Base-by-base conservation (phyloP, 2,329 filamentous ascomycete species). In the Pseudogymnoascus destructans region DNA sequence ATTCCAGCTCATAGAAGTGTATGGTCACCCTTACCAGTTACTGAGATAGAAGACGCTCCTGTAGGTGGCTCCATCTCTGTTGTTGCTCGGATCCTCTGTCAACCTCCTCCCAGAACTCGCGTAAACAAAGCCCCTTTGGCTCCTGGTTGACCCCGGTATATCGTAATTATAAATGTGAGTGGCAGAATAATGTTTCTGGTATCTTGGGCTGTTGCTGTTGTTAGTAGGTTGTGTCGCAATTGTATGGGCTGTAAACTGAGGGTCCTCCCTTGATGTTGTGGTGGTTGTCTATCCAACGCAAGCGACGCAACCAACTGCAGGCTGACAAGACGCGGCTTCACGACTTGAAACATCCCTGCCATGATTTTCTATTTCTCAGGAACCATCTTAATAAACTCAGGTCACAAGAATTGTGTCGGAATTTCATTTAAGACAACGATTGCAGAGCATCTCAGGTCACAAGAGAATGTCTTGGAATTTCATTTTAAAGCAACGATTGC, bases 11-110 rank as follows among this genome's bases (percentile, higher is more conserved):
- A 17, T 23, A 5, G 9, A 11, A 46, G 11, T 17, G 57, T 21
- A 13, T 25, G 2, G 8, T 17, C 2, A 4, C 11, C 17, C 63
- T 42, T 69, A 69, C 68, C 68, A 55, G 68, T 65, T 35, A 70
- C 69, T 25, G 68, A 70, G 25, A 70, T 70, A 10, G 69, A 70
- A 62, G 68, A 70, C 15, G 68, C 68, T 64, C 65, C 68, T 32
- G 64, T 30, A 15, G 33, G 33, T 21, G 33, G 13, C 33, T 21
- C 36, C 56, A 57, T 57, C 36, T 46, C 36, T 56, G 30, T n/a
- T 56, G 54, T 56, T 56, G 30, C 8, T 56, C 46, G 46, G 46
- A 30, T 52, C 25, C 23, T 52, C 46, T 52, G 46, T 52, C 46
- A 30, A n/a, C 25, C 46, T 52, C 46, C 46, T 52, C 46, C 46